These are phyloP conservation scores for Vitis rotundifolia DNA, from an alignment of 164 flowering plant species.

Conservation along the genomic window DNA sequence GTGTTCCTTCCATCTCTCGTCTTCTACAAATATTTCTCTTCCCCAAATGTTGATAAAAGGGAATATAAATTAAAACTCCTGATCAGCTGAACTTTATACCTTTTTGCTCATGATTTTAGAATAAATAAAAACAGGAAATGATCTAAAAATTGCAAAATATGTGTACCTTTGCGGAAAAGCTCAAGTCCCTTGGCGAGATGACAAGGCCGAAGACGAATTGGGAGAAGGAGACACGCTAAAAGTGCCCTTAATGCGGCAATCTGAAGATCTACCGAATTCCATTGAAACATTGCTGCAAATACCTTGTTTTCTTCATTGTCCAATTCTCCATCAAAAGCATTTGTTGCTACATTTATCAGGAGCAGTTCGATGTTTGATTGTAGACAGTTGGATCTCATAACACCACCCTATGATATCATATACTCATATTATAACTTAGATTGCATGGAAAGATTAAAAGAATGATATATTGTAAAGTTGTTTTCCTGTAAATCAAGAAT, in stretches of 20 bases:
- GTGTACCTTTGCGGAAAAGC: slow-evolving; percentile 7
- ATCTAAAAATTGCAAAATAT: neutral
- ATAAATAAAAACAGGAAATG: too few species aligned
- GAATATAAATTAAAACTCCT: too few species aligned
- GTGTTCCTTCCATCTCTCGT: too few species aligned
- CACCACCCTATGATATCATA: slow-evolving; percentile 1
- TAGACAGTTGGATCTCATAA: neutral
- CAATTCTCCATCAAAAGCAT: slow-evolving; percentile 6
- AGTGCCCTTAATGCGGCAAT: slow-evolving; percentile 9
- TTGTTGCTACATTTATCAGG: slow-evolving; percentile 7
- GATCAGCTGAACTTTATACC: too few species aligned
- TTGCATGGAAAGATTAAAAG: neutral
- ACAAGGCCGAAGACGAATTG: neutral
- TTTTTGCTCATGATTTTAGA: too few species aligned
- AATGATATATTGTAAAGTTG: neutral
- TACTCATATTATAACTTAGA: neutral
- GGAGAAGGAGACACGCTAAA: slow-evolving; percentile 5
- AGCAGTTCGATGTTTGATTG: slow-evolving; percentile 5
- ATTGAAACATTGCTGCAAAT: neutral
- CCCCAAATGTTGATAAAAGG: too few species aligned
- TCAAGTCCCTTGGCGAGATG: slow-evolving; percentile 4
- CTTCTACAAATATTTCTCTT: too few species aligned
- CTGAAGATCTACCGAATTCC: neutral
- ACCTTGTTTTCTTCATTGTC: neutral
- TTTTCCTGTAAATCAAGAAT: too few species aligned